Evolutionary conservation across 768 basidiomycete species (phyloP).

Genomic region (Lentinula guzmanii): DNA sequence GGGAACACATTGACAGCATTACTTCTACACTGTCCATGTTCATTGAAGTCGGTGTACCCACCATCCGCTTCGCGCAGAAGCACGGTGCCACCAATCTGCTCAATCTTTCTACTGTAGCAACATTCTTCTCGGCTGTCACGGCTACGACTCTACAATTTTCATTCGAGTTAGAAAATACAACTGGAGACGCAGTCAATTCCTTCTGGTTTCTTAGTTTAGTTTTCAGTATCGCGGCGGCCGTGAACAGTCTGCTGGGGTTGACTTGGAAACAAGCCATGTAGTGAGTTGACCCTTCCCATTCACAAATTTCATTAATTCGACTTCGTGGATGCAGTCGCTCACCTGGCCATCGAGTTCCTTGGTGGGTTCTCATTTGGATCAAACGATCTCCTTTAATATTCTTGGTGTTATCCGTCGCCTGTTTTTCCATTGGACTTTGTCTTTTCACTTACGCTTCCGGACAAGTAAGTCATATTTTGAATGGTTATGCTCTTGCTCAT

Average conservation of each 20-base stretch:
- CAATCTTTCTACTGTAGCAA: slow-evolving; percentile 72
- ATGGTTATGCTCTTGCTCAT: background rate
- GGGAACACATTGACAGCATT: slow-evolving; percentile 66
- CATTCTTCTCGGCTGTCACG: slow-evolving; percentile 25
- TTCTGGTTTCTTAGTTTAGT: slow-evolving; percentile 76
- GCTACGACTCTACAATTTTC: slow-evolving; percentile 65
- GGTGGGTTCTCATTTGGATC: slow-evolving; percentile 87
- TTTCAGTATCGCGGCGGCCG: slow-evolving; percentile 72
- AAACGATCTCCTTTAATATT: slow-evolving; percentile 80
- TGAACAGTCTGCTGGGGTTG: slow-evolving; percentile 70
- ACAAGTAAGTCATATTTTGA: slow-evolving; percentile 39
- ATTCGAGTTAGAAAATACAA: slow-evolving; percentile 28
- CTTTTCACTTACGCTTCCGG: slow-evolving; percentile 71
- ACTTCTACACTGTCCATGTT: slow-evolving; percentile 65
- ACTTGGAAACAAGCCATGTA: slow-evolving; percentile 85
- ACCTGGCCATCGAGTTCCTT: slow-evolving; percentile 69
- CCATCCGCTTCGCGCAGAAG: slow-evolving; percentile 71
- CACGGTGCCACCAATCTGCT: slow-evolving; percentile 65
- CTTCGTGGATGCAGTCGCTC: slow-evolving; percentile 44
- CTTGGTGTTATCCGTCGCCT: slow-evolving; percentile 77
- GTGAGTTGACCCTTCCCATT: slow-evolving; percentile 35
- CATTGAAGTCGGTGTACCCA: slow-evolving; percentile 76
- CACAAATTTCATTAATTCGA: background rate
- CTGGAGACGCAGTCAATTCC: slow-evolving; percentile 54
- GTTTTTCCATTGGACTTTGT: slow-evolving; percentile 74